These are phyloP conservation scores for Rhodotorula sp. DNA, from an alignment of 1,284 basidiomycete genomes.

Conservation along the genomic window DNA sequence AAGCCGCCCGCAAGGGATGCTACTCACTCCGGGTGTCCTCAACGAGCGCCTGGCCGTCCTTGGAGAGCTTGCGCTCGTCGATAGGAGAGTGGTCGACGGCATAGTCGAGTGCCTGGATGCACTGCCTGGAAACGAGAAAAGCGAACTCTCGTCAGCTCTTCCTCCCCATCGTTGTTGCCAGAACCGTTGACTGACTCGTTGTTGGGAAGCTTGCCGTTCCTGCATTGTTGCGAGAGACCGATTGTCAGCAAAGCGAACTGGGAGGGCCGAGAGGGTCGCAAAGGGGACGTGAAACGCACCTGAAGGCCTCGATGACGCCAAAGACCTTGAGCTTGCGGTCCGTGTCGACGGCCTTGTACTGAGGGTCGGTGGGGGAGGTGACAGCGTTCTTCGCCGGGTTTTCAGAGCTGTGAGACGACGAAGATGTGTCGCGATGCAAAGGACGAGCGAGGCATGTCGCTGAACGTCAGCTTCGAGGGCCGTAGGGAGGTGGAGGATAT, in stretches of 20 bases:
- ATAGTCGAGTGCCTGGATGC: conserved; percentile 61
- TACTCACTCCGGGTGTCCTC: conserved; percentile 61
- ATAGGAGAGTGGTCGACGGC: conserved; percentile 67
- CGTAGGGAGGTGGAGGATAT: not conserved
- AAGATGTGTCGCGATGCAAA: not conserved
- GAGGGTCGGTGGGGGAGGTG: conserved; percentile 20
- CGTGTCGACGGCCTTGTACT: conserved; percentile 46
- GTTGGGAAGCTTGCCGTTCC: conserved; percentile 71
- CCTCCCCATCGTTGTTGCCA: not conserved
- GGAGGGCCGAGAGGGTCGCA: not conserved
- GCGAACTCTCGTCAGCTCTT: not conserved
- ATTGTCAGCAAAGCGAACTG: conserved; percentile 41
- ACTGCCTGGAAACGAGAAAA: conserved; percentile 12
- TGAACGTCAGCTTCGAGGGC: not conserved
- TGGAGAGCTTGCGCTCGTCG: conserved; percentile 64
- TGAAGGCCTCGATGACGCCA: conserved; percentile 64
- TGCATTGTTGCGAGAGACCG: conserved; percentile 71
- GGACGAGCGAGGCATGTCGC: not conserved
- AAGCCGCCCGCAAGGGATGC: not conserved
- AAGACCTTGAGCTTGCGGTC: conserved; percentile 55
- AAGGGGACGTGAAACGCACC: not conserved
- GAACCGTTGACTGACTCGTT: conserved; percentile 53
- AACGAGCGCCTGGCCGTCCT: conserved; percentile 72
- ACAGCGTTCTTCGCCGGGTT: conserved; percentile 28
- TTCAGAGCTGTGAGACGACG: conserved; percentile 11